phyloP scores from a whole-genome alignment of 768 basidiomycete genomes.

The Imleria badia region DNA sequence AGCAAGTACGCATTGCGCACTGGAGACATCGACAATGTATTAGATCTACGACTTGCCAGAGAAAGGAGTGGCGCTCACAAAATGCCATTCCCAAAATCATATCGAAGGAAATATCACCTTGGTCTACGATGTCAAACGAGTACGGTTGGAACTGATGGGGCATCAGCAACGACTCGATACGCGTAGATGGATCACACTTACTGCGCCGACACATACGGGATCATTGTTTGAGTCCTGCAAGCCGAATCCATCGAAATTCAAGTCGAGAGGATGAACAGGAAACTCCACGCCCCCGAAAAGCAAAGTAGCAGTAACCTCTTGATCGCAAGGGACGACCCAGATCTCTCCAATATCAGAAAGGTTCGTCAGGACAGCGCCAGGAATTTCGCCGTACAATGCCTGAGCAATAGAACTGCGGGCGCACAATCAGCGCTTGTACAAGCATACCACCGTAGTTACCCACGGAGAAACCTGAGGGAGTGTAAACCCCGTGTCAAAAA shows the following conservation, averaged over 20 bases:
- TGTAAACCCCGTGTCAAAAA: slow-evolving; percentile 72
- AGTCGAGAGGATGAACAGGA: slow-evolving; percentile 69
- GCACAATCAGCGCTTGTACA: slow-evolving; percentile 13
- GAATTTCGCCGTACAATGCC: slow-evolving; percentile 57
- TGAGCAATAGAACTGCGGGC: slow-evolving; percentile 48
- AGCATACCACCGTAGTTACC: slow-evolving; percentile 9
- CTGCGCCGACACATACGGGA: slow-evolving; percentile 42
- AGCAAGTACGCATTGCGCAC: slow-evolving; percentile 66
- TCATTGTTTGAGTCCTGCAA: slow-evolving; percentile 21
- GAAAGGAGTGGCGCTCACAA: slow-evolving; percentile 39
- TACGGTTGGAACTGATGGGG: slow-evolving; percentile 65
- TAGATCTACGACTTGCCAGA: not conserved
- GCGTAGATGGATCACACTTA: slow-evolving; percentile 27
- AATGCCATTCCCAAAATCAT: slow-evolving; percentile 75
- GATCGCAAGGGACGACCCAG: slow-evolving; percentile 65
- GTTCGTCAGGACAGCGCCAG: slow-evolving; percentile 50
- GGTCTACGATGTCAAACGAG: slow-evolving; percentile 42
- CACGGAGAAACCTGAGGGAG: slow-evolving; percentile 61
- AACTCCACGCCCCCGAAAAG: slow-evolving; percentile 54
- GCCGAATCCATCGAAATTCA: slow-evolving; percentile 33
- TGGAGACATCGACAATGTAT: slow-evolving; percentile 21
- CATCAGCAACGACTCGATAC: not conserved
- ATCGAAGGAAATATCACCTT: slow-evolving; percentile 40
- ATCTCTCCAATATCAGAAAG: slow-evolving; percentile 40
- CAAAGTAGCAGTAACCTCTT: slow-evolving; percentile 65